phyloP scores from a whole-genome alignment of 305 asterid species.

The Withania somnifera region DNA sequence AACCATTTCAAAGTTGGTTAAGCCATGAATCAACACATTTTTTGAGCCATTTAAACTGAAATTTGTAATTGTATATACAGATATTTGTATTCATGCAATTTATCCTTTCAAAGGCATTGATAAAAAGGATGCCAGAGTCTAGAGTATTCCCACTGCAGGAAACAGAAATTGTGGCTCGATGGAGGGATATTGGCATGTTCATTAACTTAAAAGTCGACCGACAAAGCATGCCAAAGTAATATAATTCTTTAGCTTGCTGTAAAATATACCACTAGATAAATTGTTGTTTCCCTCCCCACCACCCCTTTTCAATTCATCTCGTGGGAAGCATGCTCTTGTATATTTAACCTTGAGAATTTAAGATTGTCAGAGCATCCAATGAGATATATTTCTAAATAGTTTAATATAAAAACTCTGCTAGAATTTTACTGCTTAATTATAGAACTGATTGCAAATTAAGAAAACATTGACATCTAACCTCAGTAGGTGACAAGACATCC shows the following conservation, averaged over 20 bases:
- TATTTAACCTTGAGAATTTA: not conserved
- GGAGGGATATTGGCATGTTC: not conserved
- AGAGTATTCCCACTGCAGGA: not conserved
- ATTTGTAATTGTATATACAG: not conserved
- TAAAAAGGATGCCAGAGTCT: not conserved
- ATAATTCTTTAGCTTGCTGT: not conserved
- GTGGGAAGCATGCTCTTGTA: not conserved
- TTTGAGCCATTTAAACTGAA: not conserved
- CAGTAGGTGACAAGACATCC: constrained; percentile 85
- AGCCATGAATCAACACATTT: not conserved
- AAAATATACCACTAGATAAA: not conserved
- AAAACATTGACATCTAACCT: constrained; percentile 32
- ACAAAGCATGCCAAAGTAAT: not conserved
- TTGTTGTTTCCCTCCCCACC: not conserved
- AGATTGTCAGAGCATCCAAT: not conserved
- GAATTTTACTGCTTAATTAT: not conserved
- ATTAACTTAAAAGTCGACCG: not conserved
- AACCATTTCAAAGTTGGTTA: not conserved
- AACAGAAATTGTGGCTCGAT: not conserved
- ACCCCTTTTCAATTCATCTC: not conserved
- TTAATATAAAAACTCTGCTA: not conserved
- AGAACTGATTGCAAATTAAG: not conserved
- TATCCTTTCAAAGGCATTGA: not conserved
- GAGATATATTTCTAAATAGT: not conserved
- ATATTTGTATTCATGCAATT: not conserved